phyloP scores from a whole-genome alignment of 2,329 filamentous ascomycete genomes.

The Dactylonectria estremocensis region DNA sequence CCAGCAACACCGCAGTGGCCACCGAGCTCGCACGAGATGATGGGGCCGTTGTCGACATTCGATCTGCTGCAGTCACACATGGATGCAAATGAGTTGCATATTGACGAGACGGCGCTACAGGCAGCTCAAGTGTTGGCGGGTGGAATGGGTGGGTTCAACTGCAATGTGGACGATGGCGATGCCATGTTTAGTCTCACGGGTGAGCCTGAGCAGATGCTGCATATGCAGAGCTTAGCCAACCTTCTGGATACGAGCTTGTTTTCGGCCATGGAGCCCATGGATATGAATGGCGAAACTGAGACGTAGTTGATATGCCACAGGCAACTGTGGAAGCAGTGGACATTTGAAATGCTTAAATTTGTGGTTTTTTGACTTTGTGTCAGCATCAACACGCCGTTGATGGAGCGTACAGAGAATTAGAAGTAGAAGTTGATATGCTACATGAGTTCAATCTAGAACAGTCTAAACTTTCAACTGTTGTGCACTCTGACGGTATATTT shows the following conservation, averaged over 20 bases:
- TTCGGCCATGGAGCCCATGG: conserved; percentile 3
- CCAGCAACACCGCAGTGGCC: conserved; percentile 9
- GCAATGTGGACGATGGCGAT: background rate
- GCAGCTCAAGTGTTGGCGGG: conserved; percentile 17
- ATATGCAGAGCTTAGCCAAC: conserved; percentile 36
- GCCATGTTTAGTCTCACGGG: conserved; percentile 11
- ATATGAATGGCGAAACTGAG: too few species aligned
- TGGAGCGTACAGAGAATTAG: too few species aligned
- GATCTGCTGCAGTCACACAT: conserved; percentile 3
- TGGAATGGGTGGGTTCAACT: conserved; percentile 10
- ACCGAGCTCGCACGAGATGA: background rate
- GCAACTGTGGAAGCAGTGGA: too few species aligned
- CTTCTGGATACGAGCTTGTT: conserved; percentile 33
- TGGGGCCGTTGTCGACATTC: background rate
- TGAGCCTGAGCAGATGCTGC: conserved; percentile 23
- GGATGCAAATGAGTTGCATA: background rate
- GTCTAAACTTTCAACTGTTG: too few species aligned
- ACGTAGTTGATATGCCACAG: too few species aligned
- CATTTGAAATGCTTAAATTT: too few species aligned
- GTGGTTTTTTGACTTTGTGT: too few species aligned
- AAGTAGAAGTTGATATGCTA: too few species aligned
- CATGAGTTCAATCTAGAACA: too few species aligned
- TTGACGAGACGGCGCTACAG: conserved; percentile 17
- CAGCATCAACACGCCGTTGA: too few species aligned
- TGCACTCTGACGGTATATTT: too few species aligned